phyloP scores from a whole-genome alignment of 805 yeast species.

The Maudiozyma bulderi region DNA sequence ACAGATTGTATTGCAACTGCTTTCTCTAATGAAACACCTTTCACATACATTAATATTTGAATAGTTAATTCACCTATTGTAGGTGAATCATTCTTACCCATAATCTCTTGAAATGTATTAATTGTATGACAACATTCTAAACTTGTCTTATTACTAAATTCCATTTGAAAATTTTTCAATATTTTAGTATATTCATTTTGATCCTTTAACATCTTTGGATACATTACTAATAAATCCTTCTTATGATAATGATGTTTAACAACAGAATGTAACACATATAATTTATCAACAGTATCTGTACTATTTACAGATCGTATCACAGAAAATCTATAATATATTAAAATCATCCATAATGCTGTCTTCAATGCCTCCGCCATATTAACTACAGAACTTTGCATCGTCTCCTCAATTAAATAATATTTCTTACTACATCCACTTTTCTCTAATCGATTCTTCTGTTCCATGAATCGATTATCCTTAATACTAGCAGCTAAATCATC shows the following conservation, averaged over 20 bases:
- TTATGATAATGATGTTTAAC: constrained; percentile 38
- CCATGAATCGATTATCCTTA: constrained; percentile 78
- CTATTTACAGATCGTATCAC: constrained; percentile 59
- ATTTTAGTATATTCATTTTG: constrained; percentile 42
- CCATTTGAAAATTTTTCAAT: constrained; percentile 34
- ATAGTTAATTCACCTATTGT: constrained; percentile 72
- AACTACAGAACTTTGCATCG: constrained; percentile 34
- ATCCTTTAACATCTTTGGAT: constrained; percentile 39
- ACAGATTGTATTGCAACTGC: constrained; percentile 66
- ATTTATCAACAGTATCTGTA: constrained; percentile 55
- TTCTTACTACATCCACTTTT: constrained; percentile 59
- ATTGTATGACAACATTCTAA: constrained; percentile 38
- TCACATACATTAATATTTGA: constrained; percentile 64
- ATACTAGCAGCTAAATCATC: constrained; percentile 80
- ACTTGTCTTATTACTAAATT: constrained; percentile 28
- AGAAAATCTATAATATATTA: constrained; percentile 57
- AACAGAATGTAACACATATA: constrained; percentile 36
- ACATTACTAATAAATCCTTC: constrained; percentile 39
- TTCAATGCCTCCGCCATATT: constrained; percentile 54
- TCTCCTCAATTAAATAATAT: constrained; percentile 75
- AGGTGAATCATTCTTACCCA: constrained; percentile 60
- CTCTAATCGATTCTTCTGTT: constrained; percentile 71
- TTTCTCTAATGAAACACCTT: constrained; percentile 77
- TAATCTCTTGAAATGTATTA: constrained; percentile 50
- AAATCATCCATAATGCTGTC: constrained; percentile 64